phyloP scores from a whole-genome alignment of 164 flowering plant species.

The Vitis cinerea region DNA sequence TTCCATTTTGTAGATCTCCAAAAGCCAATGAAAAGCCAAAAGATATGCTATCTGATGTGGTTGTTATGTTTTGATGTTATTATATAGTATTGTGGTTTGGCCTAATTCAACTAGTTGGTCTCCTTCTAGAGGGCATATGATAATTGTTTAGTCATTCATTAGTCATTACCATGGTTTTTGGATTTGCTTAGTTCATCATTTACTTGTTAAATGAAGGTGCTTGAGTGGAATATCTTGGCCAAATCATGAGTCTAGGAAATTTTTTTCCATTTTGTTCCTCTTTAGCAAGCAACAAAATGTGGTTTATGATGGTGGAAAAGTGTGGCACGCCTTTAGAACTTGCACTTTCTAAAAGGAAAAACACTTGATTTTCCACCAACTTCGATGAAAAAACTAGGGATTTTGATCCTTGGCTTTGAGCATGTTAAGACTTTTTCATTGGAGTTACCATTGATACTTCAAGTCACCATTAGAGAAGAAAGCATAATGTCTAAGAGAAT shows the following conservation, averaged over 20 bases:
- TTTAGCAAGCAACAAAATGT: constrained; percentile 11
- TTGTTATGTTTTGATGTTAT: background rate
- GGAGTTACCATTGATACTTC: too few relatives aligned
- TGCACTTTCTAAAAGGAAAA: background rate
- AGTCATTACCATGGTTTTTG: too few relatives aligned
- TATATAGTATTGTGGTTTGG: constrained; percentile 2
- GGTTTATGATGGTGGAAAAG: constrained; percentile 1
- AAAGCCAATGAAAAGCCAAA: background rate
- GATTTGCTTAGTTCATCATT: background rate
- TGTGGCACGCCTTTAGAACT: background rate
- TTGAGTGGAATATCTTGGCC: constrained; percentile 23
- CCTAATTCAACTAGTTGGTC: constrained; percentile 28
- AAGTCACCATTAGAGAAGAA: too few relatives aligned
- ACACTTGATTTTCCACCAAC: too few relatives aligned
- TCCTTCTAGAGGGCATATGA: constrained; percentile 31
- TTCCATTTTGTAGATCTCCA: background rate
- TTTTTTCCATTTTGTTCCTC: constrained; percentile 2
- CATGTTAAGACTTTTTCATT: too few relatives aligned
- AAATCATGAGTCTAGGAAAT: constrained; percentile 8
- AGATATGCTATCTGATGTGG: background rate
- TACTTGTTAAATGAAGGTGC: background rate
- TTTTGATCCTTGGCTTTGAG: too few relatives aligned
- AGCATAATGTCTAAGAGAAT: too few relatives aligned
- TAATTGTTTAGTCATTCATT: background rate
- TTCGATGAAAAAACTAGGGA: too few relatives aligned